Conservation (phyloP, 1,284 basidiomycete species). For the Pascua sp. region DNA sequence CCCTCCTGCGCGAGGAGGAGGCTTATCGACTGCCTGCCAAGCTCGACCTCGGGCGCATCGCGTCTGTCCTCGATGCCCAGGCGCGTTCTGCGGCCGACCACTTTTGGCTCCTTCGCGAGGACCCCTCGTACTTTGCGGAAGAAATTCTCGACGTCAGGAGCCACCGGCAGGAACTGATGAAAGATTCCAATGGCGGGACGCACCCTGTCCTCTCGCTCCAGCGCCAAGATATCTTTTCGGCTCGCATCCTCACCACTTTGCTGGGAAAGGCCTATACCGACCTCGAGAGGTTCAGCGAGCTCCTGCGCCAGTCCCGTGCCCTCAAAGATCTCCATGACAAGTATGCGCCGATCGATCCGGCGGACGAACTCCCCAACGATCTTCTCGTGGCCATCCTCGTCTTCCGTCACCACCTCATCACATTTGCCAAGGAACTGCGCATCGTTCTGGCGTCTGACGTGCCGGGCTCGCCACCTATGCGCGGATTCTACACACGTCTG, state of each 20-base stretch:
- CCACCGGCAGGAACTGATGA: constrained; percentile 1
- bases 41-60: neutral
- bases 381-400: neutral
- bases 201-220: neutral
- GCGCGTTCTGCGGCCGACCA: constrained; percentile 1
- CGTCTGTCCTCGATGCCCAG: constrained; percentile 1
- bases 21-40: neutral
- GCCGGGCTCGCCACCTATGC: neutral
- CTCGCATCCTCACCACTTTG: neutral
- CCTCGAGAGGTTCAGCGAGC: neutral
- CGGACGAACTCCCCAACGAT: neutral
- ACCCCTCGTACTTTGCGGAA: constrained; percentile 4
- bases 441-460: neutral
- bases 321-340: neutral
- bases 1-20: constrained; percentile 1
- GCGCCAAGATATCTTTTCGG: neutral
- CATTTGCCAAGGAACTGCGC: neutral
- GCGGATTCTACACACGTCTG: neutral
- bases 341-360: neutral
- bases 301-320: neutral
- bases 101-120: constrained; percentile 4
- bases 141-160: neutral
- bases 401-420: constrained; percentile 1
- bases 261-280: neutral
- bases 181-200: neutral